phyloP scores from a whole-genome alignment of 208 protist genomes.

The Leishmania major region DNA sequence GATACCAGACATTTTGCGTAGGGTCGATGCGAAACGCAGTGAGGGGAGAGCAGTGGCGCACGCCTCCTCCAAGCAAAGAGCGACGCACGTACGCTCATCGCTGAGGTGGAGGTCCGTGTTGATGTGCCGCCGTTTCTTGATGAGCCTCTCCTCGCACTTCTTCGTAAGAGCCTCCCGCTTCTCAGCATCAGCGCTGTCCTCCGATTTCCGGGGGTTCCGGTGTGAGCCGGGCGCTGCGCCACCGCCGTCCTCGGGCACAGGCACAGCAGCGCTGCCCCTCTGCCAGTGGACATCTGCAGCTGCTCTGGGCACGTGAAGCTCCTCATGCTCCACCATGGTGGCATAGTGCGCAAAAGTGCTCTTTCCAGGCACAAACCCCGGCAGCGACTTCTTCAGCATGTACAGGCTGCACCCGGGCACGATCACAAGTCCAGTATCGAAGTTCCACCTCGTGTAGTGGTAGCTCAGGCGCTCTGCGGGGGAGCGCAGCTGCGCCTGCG shows the following conservation, averaged over 20 bases:
- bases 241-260: background rate
- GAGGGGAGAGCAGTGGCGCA: background rate
- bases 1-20: background rate
- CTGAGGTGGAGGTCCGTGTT: conserved; percentile 9
- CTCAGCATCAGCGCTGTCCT: background rate
- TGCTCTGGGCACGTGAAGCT: too few species aligned
- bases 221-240: background rate
- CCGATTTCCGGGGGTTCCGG: background rate
- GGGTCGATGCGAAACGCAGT: background rate
- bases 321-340: too few species aligned
- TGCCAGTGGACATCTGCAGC: background rate
- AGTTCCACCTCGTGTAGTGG: too few species aligned
- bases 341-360: too few species aligned
- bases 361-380: too few species aligned
- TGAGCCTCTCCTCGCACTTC: conserved; percentile 1
- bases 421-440: too few species aligned
- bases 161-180: background rate
- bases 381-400: too few species aligned
- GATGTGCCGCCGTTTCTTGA: background rate
- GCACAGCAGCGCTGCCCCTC: background rate
- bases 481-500: too few species aligned
- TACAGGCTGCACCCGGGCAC: too few species aligned
- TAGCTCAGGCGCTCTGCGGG: too few species aligned
- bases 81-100: conserved; percentile 14
- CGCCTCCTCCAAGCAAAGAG: conserved; percentile 1